Base-by-base conservation (phyloP, 768 basidiomycete genomes). In the Mycena filopes region DNA sequence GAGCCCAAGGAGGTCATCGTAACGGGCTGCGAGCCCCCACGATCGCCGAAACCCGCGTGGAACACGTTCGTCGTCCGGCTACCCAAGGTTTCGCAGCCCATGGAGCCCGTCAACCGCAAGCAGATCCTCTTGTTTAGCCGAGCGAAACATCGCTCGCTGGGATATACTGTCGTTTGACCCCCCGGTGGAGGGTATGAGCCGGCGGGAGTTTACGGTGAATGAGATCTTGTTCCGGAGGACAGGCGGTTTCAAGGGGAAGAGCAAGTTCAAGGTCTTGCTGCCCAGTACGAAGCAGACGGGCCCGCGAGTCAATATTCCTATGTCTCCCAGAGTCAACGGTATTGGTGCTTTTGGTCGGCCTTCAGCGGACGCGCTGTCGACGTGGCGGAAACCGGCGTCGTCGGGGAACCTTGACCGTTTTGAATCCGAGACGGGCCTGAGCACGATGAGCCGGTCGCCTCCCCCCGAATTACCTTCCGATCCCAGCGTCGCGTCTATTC, bases 101-200 rank as follows among this genome's bases (percentile, higher is more conserved):
- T 84, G 21, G 86, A 85, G 23, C 76, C 81, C 11, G 70, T 90
- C 16, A 76, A 79, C 42, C 84, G 79, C 63, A 82, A 78, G 63
- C 89, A 89, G 70, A 51, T 86, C 18, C 73, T 79, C 40, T 67
- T 80, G 33, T 83, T 84, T 65, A 82, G 77, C 55, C 79, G 76
- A 54, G 73, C 78, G 5, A 70, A n/a, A 75, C 33, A 80, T 76
- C 28, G 71, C 85, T 29, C 86, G 89, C 45, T 83, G 86, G 78
- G 92, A 94, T 56, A 83, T 89, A 28, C 79, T 91, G 29, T 89
- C 90, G 3, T 92, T 89, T 77, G 85, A 87, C 33, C 92, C 93
- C 55, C 89, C 90, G 20, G 82, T 90, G 16, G 84, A 86, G 59
- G 88, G 86, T 50, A 89, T 89, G 86, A 85, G 69, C 55, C 84